Evolutionary conservation across 805 yeast species (phyloP).

Genomic region (Komagataella populi): DNA sequence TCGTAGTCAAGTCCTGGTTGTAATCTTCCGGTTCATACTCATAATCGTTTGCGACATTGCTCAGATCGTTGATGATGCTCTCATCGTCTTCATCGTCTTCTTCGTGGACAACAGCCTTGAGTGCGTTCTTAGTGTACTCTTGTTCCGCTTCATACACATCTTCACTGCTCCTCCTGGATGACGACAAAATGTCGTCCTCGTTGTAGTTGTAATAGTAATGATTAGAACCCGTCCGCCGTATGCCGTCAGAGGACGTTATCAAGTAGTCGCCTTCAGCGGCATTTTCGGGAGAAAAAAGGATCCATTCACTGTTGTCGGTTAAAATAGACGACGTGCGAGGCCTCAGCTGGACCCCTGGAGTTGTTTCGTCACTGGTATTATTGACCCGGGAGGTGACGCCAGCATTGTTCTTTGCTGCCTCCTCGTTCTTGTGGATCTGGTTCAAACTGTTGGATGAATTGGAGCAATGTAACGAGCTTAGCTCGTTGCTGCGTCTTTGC

Average conservation of each 20-base stretch:
- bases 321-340: slow-evolving; percentile 3
- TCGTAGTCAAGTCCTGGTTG: slow-evolving; percentile 12
- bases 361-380: background rate
- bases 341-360: background rate
- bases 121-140: slow-evolving; percentile 1
- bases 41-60: slow-evolving; percentile 8
- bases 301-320: slow-evolving; percentile 15
- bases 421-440: background rate
- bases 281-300: slow-evolving; percentile 14
- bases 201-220: slow-evolving; percentile 4
- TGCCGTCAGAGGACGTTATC: slow-evolving; percentile 2
- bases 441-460: background rate
- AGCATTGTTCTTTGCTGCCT: background rate
- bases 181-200: background rate
- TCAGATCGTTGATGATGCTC: slow-evolving; percentile 13
- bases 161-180: slow-evolving; percentile 4
- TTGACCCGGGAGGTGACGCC: background rate
- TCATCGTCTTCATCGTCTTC: slow-evolving; percentile 14
- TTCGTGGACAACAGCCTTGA: background rate
- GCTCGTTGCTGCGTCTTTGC: background rate
- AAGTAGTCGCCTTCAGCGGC: background rate
- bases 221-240: slow-evolving; percentile 5
- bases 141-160: slow-evolving; percentile 6
- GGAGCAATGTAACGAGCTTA: background rate
- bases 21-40: slow-evolving; percentile 4